Percentiles rank a stretch among this genome's conserved stretches.
Conservation (phyloP, 1,139 yeast genomes). For the Yamadazyma spencermartinsiae region DNA sequence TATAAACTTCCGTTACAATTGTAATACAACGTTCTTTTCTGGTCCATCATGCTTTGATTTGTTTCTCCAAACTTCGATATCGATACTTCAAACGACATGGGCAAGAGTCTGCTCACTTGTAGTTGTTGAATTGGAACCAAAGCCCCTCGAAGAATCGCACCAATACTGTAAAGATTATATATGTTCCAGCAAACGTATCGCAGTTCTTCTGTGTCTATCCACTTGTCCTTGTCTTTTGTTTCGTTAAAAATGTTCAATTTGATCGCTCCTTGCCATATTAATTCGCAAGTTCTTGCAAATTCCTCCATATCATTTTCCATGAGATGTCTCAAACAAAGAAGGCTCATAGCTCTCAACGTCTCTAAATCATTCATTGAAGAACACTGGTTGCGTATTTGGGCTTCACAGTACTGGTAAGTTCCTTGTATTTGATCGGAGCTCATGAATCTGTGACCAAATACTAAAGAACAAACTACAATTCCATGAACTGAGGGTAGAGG, state of each 20-base stretch:
- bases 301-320: not conserved
- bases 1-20: slow-evolving; percentile 1
- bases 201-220: slow-evolving; percentile 3
- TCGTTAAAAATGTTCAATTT: slow-evolving; percentile 3
- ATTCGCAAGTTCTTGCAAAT: not conserved
- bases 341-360: slow-evolving; percentile 25
- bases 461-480: slow-evolving; percentile 11
- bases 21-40: not conserved
- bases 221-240: not conserved
- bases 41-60: not conserved
- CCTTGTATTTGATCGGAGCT: slow-evolving; percentile 7
- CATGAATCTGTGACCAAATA: slow-evolving; percentile 7
- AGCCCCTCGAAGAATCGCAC: not conserved
- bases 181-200: slow-evolving; percentile 6
- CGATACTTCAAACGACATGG: slow-evolving; percentile 3
- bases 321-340: slow-evolving; percentile 11
- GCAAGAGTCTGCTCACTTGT: not conserved
- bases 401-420: slow-evolving; percentile 11
- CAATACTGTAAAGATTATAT: not conserved
- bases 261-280: slow-evolving; percentile 3
- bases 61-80: not conserved
- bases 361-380: slow-evolving; percentile 20
- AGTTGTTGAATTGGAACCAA: not conserved
- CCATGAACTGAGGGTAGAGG: slow-evolving; percentile 9
- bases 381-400: slow-evolving; percentile 20